Base-by-base conservation (phyloP, 2,329 filamentous ascomycete species). In the Byssoonygena ceratinophila region DNA sequence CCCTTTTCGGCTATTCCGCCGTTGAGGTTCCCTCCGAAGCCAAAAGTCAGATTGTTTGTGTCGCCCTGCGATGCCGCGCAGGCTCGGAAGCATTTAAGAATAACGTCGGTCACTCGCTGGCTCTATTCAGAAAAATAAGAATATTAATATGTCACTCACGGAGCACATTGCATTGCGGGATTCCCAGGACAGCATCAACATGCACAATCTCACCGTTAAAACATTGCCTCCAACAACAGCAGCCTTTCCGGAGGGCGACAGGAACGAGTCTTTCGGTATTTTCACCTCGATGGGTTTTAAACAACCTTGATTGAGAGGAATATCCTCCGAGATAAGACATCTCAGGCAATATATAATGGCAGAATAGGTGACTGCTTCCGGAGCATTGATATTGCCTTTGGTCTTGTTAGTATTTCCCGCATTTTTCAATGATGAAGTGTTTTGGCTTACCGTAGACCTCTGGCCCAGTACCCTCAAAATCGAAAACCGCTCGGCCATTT, bases 321-420 rank as follows among this genome's bases (percentile, higher is more conserved):
- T 90, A 55, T 89, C 84, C 59, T 84, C 79, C 4, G 76, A 81
- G 57, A 91, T 87, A 14, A 92, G 74, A 59, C 81, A 84, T 52
- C 86, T 81, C 7, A 91, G 74, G 60, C 82, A 85, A 73, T 91
- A 91, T 61, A 90, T 90, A 61, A 90, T 88, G 46, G 85, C 86
- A 32, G 79, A 84, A 67, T 85, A 85, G 0, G 85, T 88, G 44
- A 90, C 82, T 2, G 85, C 85, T 68, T 85, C 77, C 0, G 85
- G 85, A 0, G 85, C 85, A 61, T 90, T 90, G 62, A 82, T 81
- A 59, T 89, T 89, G 51, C 74, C 77, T 74, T 32, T 14, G 29
- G 4, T 31, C 12, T 7, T 5, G 14, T 52, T 47, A 52, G 12
- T 23, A 40, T 23, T 40, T n/a, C 31, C 5, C 34, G 14, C 25